A percentile compares a stretch with the other conserved stretches of the same genome.
These are phyloP conservation scores for Hanseniaspora jakobsenii DNA, from an alignment of 805 yeast species.

Conservation along the genomic window DNA sequence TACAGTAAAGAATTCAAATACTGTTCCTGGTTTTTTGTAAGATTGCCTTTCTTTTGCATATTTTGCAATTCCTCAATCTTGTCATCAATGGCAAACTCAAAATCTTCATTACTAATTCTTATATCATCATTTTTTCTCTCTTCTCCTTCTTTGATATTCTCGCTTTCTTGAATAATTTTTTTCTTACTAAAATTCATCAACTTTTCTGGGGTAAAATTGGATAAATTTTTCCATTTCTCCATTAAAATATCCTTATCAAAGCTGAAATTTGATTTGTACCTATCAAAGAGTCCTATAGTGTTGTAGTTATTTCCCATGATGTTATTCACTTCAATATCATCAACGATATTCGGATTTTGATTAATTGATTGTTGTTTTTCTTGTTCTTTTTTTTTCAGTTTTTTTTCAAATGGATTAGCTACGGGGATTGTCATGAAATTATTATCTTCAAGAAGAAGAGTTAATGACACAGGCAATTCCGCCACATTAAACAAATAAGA, in stretches of 20 bases:
- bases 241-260: neutral
- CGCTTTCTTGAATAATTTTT: too few relatives aligned
- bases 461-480: slow-evolving; percentile 23
- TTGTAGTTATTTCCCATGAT: slow-evolving; percentile 10
- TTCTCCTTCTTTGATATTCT: too few relatives aligned
- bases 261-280: neutral
- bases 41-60: slow-evolving; percentile 20
- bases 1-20: slow-evolving; percentile 29
- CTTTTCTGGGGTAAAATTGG: too few relatives aligned
- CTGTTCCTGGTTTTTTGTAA: slow-evolving; percentile 20
- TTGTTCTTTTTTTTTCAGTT: too few relatives aligned
- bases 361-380: neutral
- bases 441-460: slow-evolving; percentile 23
- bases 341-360: too few relatives aligned
- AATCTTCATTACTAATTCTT: too few relatives aligned
- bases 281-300: slow-evolving; percentile 1
- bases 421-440: too few relatives aligned
- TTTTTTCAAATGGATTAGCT: too few relatives aligned
- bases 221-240: neutral
- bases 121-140: too few relatives aligned
- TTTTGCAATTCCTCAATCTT: slow-evolving; percentile 24
- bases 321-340: neutral
- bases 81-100: slow-evolving; percentile 22
- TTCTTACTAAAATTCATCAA: too few relatives aligned
- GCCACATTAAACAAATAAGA: slow-evolving; percentile 19